Base-by-base conservation (phyloP, 169 alveolate genomes). In the Cyclospora cayetanensis region DNA sequence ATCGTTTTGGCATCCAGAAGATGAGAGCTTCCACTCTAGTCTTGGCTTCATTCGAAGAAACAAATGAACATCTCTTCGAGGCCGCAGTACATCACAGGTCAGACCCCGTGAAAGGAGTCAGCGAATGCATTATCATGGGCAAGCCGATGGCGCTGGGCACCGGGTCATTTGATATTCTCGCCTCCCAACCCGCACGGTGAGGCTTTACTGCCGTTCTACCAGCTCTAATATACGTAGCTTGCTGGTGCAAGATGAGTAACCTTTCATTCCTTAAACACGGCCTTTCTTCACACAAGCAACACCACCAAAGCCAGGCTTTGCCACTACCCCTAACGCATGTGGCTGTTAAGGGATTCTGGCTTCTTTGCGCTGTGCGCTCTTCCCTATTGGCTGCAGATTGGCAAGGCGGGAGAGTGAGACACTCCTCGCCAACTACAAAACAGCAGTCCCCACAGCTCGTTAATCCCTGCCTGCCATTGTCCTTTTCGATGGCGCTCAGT, bases 21-120 rank as follows among this genome's bases (percentile, higher is more conserved):
- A 98, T 99, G 99, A 97, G 99, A 31, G 96, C 98, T 1, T 97
- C 99, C 43, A 97, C 99, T n/a, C 95, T 99, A 50, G 97, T 98
- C 99, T 96, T 98, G 76, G 99, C 99, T 9, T 97, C 99, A 74
- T 99, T 99, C 94, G 99, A 99, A 96, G 99, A 98, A 94, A 99
- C 99, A 22, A 98, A 97, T 72, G 99, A 99, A 77, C 98, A 97
- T 92, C 95, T 99, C 83, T 99, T 98, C 93, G 99, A 99, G 93
- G 99, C 99, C 3, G 99, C 99, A 0, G 97, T 97, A 20, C 98
- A 91, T 77, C 86, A 74, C 34, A 86, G 94, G 9, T 18, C 68
- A 53, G 96, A 94, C 65, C 95, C 93, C 29, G 95, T 94, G 70
- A 95, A 94, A 68, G 99, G 99, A 37, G 99, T 98, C 46, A 96